Evolutionary conservation across 257 asterid species (phyloP).

Genomic region (Linaria vulgaris): DNA sequence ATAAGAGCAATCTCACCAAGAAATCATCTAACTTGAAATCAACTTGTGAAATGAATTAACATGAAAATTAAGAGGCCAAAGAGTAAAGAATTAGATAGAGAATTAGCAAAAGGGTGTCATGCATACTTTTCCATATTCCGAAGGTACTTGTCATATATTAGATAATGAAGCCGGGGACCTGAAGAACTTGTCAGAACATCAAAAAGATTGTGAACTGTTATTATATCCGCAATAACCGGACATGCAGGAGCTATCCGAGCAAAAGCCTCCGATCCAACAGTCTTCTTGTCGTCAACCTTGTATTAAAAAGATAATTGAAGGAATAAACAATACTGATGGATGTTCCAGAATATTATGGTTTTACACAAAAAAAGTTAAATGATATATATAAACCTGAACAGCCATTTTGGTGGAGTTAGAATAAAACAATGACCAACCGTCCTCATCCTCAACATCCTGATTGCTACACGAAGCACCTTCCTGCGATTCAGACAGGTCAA

Average conservation of each 20-base stretch:
- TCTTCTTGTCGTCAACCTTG: constrained; percentile 81
- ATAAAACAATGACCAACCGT: constrained; percentile 77
- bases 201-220: constrained; percentile 87
- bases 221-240: constrained; percentile 67
- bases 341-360: constrained; percentile 5
- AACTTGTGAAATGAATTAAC: constrained; percentile 12
- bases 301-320: constrained; percentile 28
- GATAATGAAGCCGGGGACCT: constrained; percentile 75
- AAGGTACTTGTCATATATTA: constrained; percentile 77
- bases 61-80: constrained; percentile 7
- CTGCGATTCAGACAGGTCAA: constrained; percentile 36
- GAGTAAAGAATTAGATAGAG: constrained; percentile 11
- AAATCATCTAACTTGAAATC: constrained; percentile 18
- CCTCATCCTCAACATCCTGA: constrained; percentile 70
- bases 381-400: constrained; percentile 64
- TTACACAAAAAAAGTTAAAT: constrained; percentile 17
- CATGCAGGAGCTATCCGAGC: constrained; percentile 92
- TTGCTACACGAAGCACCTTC: constrained; percentile 42
- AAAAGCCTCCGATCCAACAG: constrained; percentile 87
- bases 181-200: constrained; percentile 73
- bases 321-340: constrained; percentile 19
- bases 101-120: constrained; percentile 34
- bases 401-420: constrained; percentile 83
- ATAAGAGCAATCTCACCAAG: too few species aligned
- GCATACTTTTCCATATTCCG: constrained; percentile 84